Evolutionary conservation across 495 filamentous ascomycete species (phyloP), one percentile per base, ranked within the genome.

Genomic region (Aspergillus nidulans): DNA sequence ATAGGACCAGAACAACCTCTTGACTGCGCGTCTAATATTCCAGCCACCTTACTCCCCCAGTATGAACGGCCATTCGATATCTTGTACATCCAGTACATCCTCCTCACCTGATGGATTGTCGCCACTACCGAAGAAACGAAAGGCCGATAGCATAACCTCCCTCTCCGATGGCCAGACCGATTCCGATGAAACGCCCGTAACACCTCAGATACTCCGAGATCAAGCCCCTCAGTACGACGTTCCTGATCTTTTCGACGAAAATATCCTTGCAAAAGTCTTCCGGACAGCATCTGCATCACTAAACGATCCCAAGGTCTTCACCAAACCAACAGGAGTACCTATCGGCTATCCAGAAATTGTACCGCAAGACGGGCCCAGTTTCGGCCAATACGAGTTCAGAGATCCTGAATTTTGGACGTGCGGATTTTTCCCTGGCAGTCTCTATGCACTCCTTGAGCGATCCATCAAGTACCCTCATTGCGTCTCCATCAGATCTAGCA

Each of bases 401-500:
- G 70, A 73, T n/a, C 60, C 63, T 2, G 62, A 71, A 0, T 76
- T 75, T 50, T 75, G 73, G 73, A 74, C 73, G 2, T 76, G 66
- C 44, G 71, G 73, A 6, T 74, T 76, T 56, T 76, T 74, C 36
- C 73, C 73, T 1, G 71, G 70, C 0, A 58, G 42, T n/a, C 40
- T 76, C 18, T 69, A 71, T 49, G 30, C 53, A 0, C 48, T 74
- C 0, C 50, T 70, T 0, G 73, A 76, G 52, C 61, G 73, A 15
- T 44, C 43, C 3, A 62, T 65, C 43, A 66, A 67, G 45, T 67
- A 63, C 47, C 65, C 66, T 0, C 57, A 64, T 4, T 19, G 20
- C 3, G 40, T 49, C 5, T 15, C 28, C 15, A 4, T 32, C n/a
- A 8, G 45, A 6, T 10, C 3, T 18, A 15, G 21, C 6, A n/a